Evolutionary conservation across 306 rosid species (phyloP), one percentile per base, ranked within the genome.

Genomic region (Citrullus colocynthis): DNA sequence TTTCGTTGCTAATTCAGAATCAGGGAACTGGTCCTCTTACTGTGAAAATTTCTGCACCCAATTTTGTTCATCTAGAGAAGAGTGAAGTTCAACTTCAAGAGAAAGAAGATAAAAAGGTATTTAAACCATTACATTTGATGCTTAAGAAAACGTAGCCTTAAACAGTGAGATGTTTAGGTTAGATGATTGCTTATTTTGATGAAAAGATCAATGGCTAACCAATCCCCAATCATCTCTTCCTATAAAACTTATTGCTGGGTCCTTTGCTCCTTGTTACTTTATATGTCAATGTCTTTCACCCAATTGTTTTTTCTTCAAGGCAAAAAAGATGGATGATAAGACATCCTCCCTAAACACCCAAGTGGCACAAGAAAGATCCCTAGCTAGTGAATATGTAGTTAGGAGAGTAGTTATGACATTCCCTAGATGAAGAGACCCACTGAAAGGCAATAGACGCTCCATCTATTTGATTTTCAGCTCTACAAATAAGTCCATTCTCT

Each of bases 1-100:
- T 87, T 36, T 83, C 82, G 14, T 85, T 87, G 80, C 82, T 87
- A 70, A 81, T 87, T 79, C 88, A 81, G 85, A 87, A 87, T 84
- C 83, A 85, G 80, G 87, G 83, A 56, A 78, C 82, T 62, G 74
- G 69, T 49, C 63, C 84, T 69, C 81, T 81, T 7, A 17, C 54
- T 28, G 80, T 83, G 45, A 61, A 74, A 79, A 87, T 87, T 78
- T 75, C 83, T 52, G 88, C 88, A 60, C 90, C 84, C 16, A 79
- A 83, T 39, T 87, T 37, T 81, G 84, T 87, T 69, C 67, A 14
- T 69, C 84, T 87, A 9, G 85, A 83, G 14, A 41, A n/a, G 73
- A 74, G 56, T 62, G 57, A 55, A 45, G 80, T 87, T 74, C 74
- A 77, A 70, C 74, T 87, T 52, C 64, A 65, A 61, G 79, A 74